A percentile compares a stretch with the other conserved stretches of the same genome.
Conservation (phyloP, 1,284 basidiomycete genomes). For the Stygiomarasmius scandens region DNA sequence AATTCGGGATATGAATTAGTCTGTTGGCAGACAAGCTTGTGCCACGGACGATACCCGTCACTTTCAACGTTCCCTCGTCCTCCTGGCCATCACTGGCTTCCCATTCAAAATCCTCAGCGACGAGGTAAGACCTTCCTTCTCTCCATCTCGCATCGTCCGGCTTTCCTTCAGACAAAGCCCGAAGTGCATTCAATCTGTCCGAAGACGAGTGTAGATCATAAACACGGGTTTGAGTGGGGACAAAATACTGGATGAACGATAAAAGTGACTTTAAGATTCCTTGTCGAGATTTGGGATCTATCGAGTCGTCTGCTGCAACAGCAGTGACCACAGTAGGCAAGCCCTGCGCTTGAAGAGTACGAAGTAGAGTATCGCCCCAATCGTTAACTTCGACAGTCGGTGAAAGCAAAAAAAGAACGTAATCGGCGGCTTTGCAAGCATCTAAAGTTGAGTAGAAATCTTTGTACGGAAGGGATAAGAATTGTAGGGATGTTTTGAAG, state of each 20-base stretch:
- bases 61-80: slow-evolving; percentile 60
- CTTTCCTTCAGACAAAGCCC: slow-evolving; percentile 80
- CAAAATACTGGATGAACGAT: slow-evolving; percentile 95
- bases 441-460: slow-evolving; percentile 83
- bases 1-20: slow-evolving; percentile 86
- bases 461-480: slow-evolving; percentile 75
- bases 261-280: slow-evolving; percentile 83
- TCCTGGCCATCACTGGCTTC: slow-evolving; percentile 17
- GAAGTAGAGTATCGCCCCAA: slow-evolving; percentile 91
- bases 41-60: slow-evolving; percentile 88
- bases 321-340: slow-evolving; percentile 75
- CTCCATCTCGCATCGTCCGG: slow-evolving; percentile 81
- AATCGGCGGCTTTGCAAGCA: slow-evolving; percentile 88
- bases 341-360: slow-evolving; percentile 83
- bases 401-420: slow-evolving; percentile 86
- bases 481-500: slow-evolving; percentile 89
- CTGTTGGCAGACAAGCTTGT: slow-evolving; percentile 80
- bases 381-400: slow-evolving; percentile 80
- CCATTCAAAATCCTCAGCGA: slow-evolving; percentile 74
- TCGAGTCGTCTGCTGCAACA: slow-evolving; percentile 44
- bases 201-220: slow-evolving; percentile 64
- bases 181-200: slow-evolving; percentile 71
- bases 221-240: slow-evolving; percentile 76
- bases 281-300: slow-evolving; percentile 63
- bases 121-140: slow-evolving; percentile 78